Base-by-base conservation (phyloP, 352 stramenopile species). In the Phytophthora pini region DNA sequence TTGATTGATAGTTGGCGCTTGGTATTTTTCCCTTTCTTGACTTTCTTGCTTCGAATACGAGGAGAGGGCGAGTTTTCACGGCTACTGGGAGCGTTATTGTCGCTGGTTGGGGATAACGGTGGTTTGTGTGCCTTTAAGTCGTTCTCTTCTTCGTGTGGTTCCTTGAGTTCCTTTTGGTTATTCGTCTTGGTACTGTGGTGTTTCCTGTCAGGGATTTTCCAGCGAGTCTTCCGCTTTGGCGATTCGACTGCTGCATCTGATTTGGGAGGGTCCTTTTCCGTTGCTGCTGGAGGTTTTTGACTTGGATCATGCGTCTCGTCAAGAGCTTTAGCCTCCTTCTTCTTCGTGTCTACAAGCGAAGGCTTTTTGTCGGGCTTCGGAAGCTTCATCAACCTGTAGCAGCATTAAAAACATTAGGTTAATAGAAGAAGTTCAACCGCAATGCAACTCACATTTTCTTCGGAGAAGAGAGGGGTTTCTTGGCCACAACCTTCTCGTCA, bases 151-250 rank as follows among this genome's bases (percentile, higher is more conserved):
- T 54, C 45, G 20, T 47, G 27, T 10, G 38, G 26, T 8, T 65
- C 51, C 12, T 58, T 68, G 34, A 57, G 41, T 7, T 70, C 44
- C 8, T 65, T 70, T 58, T 71, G 50, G 52, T 60, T 65, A 29
- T 57, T 68, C 34, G 66, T 6, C 22, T 70, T 68, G 26, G 36
- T 60, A 20, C 44, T 63, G 48, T 66, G 54, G 22, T 66, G 54
- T 32, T 74, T 74, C 3, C 70, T 63, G n/a, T 75, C 61, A 8
- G 66, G 61, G 2, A 74, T 72, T 51, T 72, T 75, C 67, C 67
- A 75, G 26, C 61, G 61, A 29, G n/a, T 64, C 36, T 72, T 72
- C 15, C 56, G 62, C 24, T 61, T 72, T 1, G 67, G 34, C 26
- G 61, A 64, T 39, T 71, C 61, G n/a, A 6, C 22, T 59, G 49